phyloP scores from a whole-genome alignment of 2,329 filamentous ascomycete genomes.

The Pyricularia sp. region DNA sequence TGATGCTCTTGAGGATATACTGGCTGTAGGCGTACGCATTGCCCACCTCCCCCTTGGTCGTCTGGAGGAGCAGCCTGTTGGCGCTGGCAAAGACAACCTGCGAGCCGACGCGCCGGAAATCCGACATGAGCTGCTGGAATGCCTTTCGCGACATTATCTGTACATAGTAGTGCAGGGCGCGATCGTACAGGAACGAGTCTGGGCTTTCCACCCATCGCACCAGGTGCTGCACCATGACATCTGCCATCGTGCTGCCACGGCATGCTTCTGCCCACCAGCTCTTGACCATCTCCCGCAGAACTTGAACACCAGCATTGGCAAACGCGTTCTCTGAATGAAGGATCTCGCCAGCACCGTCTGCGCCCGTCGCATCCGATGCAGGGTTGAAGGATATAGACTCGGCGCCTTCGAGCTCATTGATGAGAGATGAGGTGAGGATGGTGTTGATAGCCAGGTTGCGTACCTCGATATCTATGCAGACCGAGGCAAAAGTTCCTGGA shows the following conservation, averaged over 20 bases:
- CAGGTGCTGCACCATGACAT: constrained; percentile 93
- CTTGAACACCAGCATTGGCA: constrained; percentile 79
- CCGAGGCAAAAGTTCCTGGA: constrained; percentile 86
- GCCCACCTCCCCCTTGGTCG: constrained; percentile 90
- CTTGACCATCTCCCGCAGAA: constrained; percentile 96
- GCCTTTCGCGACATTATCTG: constrained; percentile 98
- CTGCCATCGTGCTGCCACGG: constrained; percentile 84
- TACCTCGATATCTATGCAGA: constrained; percentile 91
- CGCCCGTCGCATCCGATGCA: constrained; percentile 41
- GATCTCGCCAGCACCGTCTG: constrained; percentile 52
- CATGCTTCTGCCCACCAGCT: constrained; percentile 96
- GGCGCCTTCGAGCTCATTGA: constrained; percentile 91
- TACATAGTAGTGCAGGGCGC: constrained; percentile 90
- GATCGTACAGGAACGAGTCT: constrained; percentile 90
- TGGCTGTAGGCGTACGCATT: constrained; percentile 96
- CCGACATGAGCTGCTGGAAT: constrained; percentile 91
- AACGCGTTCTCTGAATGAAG: constrained; percentile 86
- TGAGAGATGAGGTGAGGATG: constrained; percentile 88
- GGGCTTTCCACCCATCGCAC: constrained; percentile 96
- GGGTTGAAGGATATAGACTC: constrained; percentile 83
- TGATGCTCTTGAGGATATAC: constrained; percentile 97
- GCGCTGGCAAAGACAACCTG: constrained; percentile 93
- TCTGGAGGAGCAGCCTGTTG: constrained; percentile 84
- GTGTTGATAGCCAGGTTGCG: constrained; percentile 97
- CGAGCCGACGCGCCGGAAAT: constrained; percentile 90